Conservation (phyloP, 176 grass and related monocot species). For the Oropetium thomaeum region DNA sequence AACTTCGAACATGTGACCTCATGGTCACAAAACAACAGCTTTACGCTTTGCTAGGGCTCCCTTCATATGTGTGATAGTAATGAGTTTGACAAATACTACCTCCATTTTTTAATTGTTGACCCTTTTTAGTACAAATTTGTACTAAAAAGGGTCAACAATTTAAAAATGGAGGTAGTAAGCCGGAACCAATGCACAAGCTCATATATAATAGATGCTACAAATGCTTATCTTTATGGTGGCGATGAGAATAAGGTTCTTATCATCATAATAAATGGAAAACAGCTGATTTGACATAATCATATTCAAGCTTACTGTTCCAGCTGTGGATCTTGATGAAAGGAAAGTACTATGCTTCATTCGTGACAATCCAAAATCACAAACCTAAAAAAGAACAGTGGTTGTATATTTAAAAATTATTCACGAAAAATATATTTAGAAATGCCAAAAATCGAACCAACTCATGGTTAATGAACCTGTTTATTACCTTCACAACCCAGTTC, state of each 20-base stretch:
- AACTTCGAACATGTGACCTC: no score
- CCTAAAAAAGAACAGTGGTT: conserved; percentile 48
- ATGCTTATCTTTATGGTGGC: background rate
- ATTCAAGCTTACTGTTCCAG: conserved; percentile 89
- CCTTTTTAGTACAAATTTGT: no score
- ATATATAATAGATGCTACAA: background rate
- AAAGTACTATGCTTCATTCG: conserved; percentile 89
- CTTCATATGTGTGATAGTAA: background rate
- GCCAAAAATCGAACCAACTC: background rate
- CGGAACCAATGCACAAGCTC: conserved; percentile 20
- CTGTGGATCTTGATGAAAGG: conserved; percentile 94
- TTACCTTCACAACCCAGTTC: conserved; percentile 99
- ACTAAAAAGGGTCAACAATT: no score
- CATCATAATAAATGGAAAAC: conserved; percentile 24
- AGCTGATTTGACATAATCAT: conserved; percentile 4
- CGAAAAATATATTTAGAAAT: conserved; percentile 5
- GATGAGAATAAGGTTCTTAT: conserved; percentile 15
- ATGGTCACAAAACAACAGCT: no score
- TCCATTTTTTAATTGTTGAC: no score
- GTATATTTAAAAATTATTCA: background rate
- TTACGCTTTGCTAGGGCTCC: no score
- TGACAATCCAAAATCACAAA: conserved; percentile 99
- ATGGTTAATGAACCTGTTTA: conserved; percentile 20
- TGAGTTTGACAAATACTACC: conserved; percentile 8
- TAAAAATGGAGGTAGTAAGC: no score